These are phyloP conservation scores for Kodamaea plutei DNA, from an alignment of 1,139 yeast species.

Conservation along the genomic window DNA sequence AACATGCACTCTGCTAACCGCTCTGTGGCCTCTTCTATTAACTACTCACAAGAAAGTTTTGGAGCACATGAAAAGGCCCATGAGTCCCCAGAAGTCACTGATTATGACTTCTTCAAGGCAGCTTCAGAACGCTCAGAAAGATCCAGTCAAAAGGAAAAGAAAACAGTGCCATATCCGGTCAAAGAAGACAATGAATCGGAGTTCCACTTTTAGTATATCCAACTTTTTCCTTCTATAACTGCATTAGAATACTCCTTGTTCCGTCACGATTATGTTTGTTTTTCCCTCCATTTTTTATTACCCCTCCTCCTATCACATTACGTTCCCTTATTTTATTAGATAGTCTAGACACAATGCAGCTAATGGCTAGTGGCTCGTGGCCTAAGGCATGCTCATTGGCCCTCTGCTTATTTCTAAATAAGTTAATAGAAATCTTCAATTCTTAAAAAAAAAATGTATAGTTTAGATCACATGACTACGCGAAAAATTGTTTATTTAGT, in stretches of 20 bases:
- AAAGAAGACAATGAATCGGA: constrained; percentile 15
- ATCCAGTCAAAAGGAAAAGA: constrained; percentile 2
- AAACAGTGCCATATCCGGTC: constrained; percentile 9
- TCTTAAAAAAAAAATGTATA: no score
- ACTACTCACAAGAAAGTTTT: constrained; percentile 4
- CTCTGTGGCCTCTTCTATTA: constrained; percentile 6
- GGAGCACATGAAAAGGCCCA: constrained; percentile 7
- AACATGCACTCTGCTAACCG: constrained; percentile 4
- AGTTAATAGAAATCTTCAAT: background rate
- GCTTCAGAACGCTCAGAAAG: constrained; percentile 3
- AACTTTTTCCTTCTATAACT: background rate
- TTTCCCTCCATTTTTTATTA: no score
- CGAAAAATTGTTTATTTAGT: no score
- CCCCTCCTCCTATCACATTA: background rate
- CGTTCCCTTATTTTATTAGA: background rate
- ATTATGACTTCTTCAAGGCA: constrained; percentile 9
- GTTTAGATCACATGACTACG: no score
- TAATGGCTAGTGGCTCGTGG: background rate
- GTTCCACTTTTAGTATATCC: constrained; percentile 14
- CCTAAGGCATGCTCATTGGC: background rate
- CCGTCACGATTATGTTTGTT: no score
- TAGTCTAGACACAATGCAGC: background rate
- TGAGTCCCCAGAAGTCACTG: constrained; percentile 6
- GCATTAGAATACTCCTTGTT: background rate
- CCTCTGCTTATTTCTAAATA: background rate